A percentile compares a stretch with the other conserved stretches of the same genome.
phyloP scores from a whole-genome alignment of 2,329 filamentous ascomycete species.

The Talaromyces verruculosus region DNA sequence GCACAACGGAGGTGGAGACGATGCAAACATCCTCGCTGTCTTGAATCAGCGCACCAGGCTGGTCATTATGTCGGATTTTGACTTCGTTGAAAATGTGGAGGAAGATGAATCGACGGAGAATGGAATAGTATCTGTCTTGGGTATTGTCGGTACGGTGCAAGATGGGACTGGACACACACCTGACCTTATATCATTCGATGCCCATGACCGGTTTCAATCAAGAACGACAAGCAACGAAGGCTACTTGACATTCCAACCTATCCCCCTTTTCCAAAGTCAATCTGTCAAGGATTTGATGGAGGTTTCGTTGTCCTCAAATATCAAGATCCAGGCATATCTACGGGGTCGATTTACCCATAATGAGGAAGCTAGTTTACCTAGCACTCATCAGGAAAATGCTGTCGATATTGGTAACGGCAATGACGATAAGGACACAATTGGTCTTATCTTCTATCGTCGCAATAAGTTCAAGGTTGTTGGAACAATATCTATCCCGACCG shows the following conservation, averaged over 20 bases:
- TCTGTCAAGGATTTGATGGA: neutral
- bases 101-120: neutral
- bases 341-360: slow-evolving; percentile 16
- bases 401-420: neutral
- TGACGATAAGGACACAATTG: slow-evolving; percentile 9
- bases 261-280: neutral
- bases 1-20: neutral
- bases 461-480: slow-evolving; percentile 21
- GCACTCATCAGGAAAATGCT: neutral
- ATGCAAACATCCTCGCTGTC: neutral
- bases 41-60: neutral
- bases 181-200: slow-evolving; percentile 1
- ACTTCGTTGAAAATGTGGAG: neutral
- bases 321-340: slow-evolving; percentile 16
- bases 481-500: slow-evolving; percentile 10
- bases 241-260: neutral
- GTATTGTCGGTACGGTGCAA: neutral
- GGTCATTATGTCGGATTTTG: slow-evolving; percentile 4
- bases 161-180: neutral
- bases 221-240: neutral
- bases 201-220: neutral
- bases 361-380: neutral
- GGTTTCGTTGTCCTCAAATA: neutral
- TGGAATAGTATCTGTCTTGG: neutral
- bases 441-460: slow-evolving; percentile 19